phyloP scores from a whole-genome alignment of 2,329 filamentous ascomycete species.

The Pyrenochaeta sp. region DNA sequence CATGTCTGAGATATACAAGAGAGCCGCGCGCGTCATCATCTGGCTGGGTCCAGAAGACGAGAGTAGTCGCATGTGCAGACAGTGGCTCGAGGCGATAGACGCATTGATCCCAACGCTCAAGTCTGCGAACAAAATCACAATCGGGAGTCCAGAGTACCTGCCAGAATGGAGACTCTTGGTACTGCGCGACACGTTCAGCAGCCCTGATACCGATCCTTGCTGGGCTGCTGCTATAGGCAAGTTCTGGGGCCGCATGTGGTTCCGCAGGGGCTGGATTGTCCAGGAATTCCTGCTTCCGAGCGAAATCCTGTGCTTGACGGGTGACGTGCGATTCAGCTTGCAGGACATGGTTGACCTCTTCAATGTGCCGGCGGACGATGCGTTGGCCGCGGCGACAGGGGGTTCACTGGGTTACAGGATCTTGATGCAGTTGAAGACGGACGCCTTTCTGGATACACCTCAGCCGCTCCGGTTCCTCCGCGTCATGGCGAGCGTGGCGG shows the following conservation, averaged over 20 bases:
- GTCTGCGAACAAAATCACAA: constrained; percentile 1
- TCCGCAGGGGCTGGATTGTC: constrained; percentile 20
- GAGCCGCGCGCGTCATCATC: constrained; percentile 20
- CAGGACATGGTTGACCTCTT: constrained; percentile 16
- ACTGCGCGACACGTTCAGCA: constrained; percentile 3
- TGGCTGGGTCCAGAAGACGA: constrained; percentile 24
- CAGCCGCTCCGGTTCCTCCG: constrained; percentile 20
- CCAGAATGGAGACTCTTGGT: constrained; percentile 3
- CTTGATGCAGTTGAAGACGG: constrained; percentile 19
- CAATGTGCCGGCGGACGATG: constrained; percentile 6
- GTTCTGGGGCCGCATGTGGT: constrained; percentile 14
- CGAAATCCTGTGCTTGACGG: constrained; percentile 8
- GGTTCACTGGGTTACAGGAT: constrained; percentile 9
- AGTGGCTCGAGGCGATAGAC: constrained; percentile 12
- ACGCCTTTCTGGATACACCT: constrained; percentile 10
- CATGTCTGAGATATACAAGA: constrained; percentile 45
- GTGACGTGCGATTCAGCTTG: constrained; percentile 11
- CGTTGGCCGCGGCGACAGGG: neutral
- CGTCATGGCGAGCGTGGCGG: constrained; percentile 9
- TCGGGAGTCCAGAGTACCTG: constrained; percentile 2
- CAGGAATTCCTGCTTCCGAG: constrained; percentile 19
- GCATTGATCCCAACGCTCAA: constrained; percentile 5
- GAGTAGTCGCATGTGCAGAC: constrained; percentile 5
- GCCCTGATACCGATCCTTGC: neutral
- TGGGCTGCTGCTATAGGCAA: constrained; percentile 9